Evolutionary conservation across 371 early-diverging fungal species (phyloP), one percentile per base, ranked within the genome.

Genomic region (Umbelopsis sp.): DNA sequence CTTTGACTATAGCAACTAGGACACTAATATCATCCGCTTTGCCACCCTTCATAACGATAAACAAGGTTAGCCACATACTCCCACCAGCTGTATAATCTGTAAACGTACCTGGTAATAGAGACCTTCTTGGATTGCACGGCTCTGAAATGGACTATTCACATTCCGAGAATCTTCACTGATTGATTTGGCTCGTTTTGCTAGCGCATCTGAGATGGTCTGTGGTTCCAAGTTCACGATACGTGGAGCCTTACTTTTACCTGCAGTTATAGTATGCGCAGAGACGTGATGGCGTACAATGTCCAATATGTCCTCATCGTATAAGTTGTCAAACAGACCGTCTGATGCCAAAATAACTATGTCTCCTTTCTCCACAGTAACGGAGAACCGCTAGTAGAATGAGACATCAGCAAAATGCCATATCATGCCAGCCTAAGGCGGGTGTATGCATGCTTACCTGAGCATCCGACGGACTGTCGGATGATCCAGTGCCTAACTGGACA

Each of bases 21-120:
- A 93, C 91, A 51, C 89, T 92, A 63, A 92, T 90, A 75, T 95
- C 95, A 70, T 95, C 95, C 63, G 86, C 75, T 72, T 95, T 94
- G n/a, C 94, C 94, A 45, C 95, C 95, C 80, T 89, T 81, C 65
- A 82, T 75, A 63, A 78, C 79, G 29, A 84, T 41, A 24, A 57
- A n/a, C 41, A 46, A 6, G 18, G 38, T 44, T 25, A 37, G 8
- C 24, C 20, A 48, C 1, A 18, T 38, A 64, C 14, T 50, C 11
- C 44, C 32, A 16, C n/a, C 32, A 37, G 50, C 6, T 29, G 8
- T 4, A 46, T 29, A 50, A 29, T n/a, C 18, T 1, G 41, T n/a
- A 44, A 22, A 46, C 65, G 65, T 73, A 85, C 87, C 76, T 87
- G 85, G 76, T 87, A 89, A 71, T 87, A 87, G 14, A 91, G 71